These are phyloP conservation scores for Cercospora zeae-maydis DNA, from an alignment of 2,329 filamentous ascomycete genomes.

Conservation along the genomic window DNA sequence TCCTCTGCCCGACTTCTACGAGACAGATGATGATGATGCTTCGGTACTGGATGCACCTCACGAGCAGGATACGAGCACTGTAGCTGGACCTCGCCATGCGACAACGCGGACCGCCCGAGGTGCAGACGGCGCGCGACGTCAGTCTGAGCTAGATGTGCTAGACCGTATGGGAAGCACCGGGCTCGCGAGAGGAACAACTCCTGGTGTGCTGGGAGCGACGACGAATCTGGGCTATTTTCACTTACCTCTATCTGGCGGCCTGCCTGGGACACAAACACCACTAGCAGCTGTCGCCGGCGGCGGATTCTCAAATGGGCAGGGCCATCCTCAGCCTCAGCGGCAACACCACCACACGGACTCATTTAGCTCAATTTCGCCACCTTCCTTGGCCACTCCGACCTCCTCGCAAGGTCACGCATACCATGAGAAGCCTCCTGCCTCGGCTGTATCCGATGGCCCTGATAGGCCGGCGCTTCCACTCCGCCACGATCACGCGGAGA, in stretches of 20 bases:
- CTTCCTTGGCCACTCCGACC: conserved; percentile 44
- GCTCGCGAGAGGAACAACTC: conserved; percentile 49
- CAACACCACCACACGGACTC: conserved; percentile 38
- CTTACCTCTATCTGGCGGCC: conserved; percentile 65
- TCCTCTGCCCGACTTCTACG: conserved; percentile 93
- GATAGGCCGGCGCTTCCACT: conserved; percentile 36
- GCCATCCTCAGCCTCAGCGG: conserved; percentile 29
- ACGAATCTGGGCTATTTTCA: conserved; percentile 81
- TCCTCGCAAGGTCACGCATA: conserved; percentile 40
- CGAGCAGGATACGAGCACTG: conserved; percentile 3
- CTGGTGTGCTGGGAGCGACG: conserved; percentile 64
- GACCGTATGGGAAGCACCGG: conserved; percentile 33
- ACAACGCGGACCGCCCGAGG: conserved; percentile 13
- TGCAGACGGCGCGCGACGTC: conserved; percentile 19
- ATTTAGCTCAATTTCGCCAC: conserved; percentile 47
- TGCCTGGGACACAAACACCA: conserved; percentile 74
- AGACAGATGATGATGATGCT: conserved; percentile 61
- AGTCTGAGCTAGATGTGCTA: conserved; percentile 21
- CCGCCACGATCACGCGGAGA: conserved; percentile 62
- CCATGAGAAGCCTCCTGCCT: conserved; percentile 25
- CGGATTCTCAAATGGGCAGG: conserved; percentile 51
- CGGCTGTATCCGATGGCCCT: conserved; percentile 24
- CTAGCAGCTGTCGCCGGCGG: conserved; percentile 75
- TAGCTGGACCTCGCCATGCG: conserved; percentile 10
- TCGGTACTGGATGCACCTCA: conserved; percentile 48